Percentiles rank a stretch among this genome's conserved stretches.
These are phyloP conservation scores for Spinacia oleracea DNA, from an alignment of 179 eudicot genomes.

Conservation along the genomic window DNA sequence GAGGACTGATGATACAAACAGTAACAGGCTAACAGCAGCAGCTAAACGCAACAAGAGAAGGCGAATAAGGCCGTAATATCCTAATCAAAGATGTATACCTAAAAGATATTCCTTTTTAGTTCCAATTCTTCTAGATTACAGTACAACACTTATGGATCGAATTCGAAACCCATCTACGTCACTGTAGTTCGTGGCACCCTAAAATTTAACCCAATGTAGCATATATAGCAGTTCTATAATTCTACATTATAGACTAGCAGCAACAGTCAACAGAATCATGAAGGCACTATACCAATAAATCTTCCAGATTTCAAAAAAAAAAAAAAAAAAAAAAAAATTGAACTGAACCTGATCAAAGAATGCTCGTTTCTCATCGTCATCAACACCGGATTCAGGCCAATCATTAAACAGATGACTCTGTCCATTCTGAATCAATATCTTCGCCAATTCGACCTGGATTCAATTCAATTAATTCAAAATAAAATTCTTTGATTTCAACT, in stretches of 20 bases:
- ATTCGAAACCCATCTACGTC: too few species aligned
- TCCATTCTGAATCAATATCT: conserved; percentile 65
- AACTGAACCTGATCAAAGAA: conserved; percentile 72
- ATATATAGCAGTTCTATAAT: background rate
- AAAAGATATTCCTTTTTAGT: too few species aligned
- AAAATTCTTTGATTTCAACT: background rate
- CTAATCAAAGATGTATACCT: too few species aligned
- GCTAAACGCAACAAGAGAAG: background rate
- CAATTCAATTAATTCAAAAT: background rate
- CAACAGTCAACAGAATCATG: too few species aligned
- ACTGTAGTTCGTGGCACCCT: too few species aligned
- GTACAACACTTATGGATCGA: too few species aligned
- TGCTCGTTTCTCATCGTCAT: conserved; percentile 66
- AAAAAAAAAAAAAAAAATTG: background rate
- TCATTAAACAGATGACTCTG: conserved; percentile 71
- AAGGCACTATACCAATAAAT: background rate
- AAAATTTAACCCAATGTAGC: background rate
- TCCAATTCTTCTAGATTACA: too few species aligned
- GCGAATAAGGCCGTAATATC: background rate
- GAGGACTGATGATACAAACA: background rate
- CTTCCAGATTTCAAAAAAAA: background rate
- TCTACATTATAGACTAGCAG: background rate
- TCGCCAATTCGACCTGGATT: conserved; percentile 61
- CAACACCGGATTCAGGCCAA: conserved; percentile 74
- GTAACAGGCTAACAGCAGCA: background rate